Base-by-base conservation (phyloP, 371 early-diverging fungal species). In the Mortierella sp. region DNA sequence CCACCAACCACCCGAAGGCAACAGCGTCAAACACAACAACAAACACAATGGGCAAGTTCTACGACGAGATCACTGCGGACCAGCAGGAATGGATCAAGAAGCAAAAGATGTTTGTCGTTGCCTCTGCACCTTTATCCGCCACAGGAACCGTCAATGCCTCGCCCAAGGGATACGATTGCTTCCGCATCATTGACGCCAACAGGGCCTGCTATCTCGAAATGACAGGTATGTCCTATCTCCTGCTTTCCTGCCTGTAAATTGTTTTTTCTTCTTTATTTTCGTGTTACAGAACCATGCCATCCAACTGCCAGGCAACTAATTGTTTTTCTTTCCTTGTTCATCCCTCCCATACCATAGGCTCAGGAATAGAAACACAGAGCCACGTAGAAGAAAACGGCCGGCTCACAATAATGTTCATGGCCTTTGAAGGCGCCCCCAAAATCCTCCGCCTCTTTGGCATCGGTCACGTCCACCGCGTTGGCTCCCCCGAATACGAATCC, bases 351-450 rank as follows among this genome's bases (percentile, higher is more conserved):
- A n/a, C n/a, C n/a, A 50, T 54, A 78, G 78, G 83, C 44, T 88
- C 87, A 31, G 91, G 90, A n/a, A 78, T 82, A 78, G 91, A 91
- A 71, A 91, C 91, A 21, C 87, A 91, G 59, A 77, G 89, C 61
- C 91, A 91, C 57, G 53, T 90, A 72, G 80, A 81, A 51, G 90
- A 91, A 67, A 91, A 91, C 82, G 83, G 82, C 10, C 87, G 91
- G 11, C 73, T 91, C 34, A 91, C 91, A 1, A 59, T 91, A 57
- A 91, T 91, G 91, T 71, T 91, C 73, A 87, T 85, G 46, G 90
- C 91, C 44, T 91, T 91, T 71, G 91, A 91, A 21, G 90, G 90
- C 37, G 37, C 76, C 13, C 91, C 91, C 19, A 82, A 82, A 67
- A 91, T 90, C 72, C 71, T 90, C 71, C 87, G 91, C 0, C 82